Conservation (phyloP, 257 asterid genomes). For the Solanum lignicaule region DNA sequence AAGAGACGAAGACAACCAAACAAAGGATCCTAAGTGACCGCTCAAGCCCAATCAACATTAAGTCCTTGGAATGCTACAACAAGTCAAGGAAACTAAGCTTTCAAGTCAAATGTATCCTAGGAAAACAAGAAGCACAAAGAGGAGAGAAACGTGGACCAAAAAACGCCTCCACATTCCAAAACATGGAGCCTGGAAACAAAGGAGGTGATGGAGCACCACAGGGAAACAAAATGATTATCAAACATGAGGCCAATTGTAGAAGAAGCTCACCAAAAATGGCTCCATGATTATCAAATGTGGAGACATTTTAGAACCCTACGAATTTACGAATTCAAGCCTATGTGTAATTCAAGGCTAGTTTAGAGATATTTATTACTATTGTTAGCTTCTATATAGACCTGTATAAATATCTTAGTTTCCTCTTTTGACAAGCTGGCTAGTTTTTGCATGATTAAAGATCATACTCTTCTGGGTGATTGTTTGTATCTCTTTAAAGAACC, state of each 20-base stretch:
- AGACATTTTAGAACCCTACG: background rate
- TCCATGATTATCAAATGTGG: background rate
- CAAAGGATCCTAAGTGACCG: background rate
- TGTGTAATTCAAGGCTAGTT: background rate
- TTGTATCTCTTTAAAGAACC: background rate
- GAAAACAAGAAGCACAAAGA: background rate
- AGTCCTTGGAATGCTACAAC: background rate
- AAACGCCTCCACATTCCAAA: background rate
- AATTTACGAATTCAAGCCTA: background rate
- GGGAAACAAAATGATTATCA: background rate
- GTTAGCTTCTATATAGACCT: background rate
- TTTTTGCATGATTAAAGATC: background rate
- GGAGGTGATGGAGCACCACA: background rate
- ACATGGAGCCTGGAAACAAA: background rate
- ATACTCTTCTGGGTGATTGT: background rate
- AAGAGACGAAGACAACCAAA: background rate
- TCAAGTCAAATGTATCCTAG: background rate
- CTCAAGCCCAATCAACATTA: background rate
- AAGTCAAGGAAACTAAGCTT: background rate
- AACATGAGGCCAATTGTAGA: background rate
- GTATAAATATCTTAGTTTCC: background rate
- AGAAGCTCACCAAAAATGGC: background rate
- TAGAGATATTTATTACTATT: background rate
- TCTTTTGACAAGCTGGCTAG: background rate
- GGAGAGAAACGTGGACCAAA: background rate